phyloP scores from a whole-genome alignment of 306 rosid genomes.

The Rosa lucieae region DNA sequence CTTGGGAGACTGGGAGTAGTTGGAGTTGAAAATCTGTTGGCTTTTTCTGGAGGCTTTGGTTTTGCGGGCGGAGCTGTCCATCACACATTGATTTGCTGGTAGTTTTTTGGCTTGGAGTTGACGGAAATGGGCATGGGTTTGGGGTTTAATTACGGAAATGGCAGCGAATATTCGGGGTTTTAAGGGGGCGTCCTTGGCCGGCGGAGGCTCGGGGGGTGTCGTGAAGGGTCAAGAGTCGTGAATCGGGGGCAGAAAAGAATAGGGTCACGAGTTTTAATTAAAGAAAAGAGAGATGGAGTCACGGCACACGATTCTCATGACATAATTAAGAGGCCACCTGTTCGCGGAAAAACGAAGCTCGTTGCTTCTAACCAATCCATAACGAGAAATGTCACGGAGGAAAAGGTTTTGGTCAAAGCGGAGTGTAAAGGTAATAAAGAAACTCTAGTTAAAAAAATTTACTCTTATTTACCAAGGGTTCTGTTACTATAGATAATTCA shows the following conservation, averaged over 20 bases:
- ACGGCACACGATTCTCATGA: not conserved
- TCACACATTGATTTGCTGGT: slow-evolving; percentile 37
- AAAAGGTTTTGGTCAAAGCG: too few species aligned
- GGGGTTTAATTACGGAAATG: slow-evolving; percentile 8
- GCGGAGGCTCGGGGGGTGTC: not conserved
- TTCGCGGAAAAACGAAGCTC: not conserved
- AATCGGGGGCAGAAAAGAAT: not conserved
- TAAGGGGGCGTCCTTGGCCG: not conserved
- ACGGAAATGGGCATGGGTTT: slow-evolving; percentile 10
- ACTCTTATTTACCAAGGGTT: too few species aligned
- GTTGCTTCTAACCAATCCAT: not conserved
- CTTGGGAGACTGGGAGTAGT: slow-evolving; percentile 1
- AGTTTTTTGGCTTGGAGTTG: not conserved
- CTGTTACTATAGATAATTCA: too few species aligned
- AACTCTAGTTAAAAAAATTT: too few species aligned
- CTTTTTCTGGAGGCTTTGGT: slow-evolving; percentile 13
- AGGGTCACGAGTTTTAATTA: not conserved
- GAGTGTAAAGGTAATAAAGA: too few species aligned
- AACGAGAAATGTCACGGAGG: too few species aligned
- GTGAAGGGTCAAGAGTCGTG: not conserved
- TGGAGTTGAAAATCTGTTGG: slow-evolving; percentile 3
- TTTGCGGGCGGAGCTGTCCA: slow-evolving; percentile 29
- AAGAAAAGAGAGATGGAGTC: not conserved
- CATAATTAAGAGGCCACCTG: not conserved
- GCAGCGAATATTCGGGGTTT: slow-evolving; percentile 18